phyloP scores from a whole-genome alignment of 169 alveolate genomes.

The Plasmodium berghei region DNA sequence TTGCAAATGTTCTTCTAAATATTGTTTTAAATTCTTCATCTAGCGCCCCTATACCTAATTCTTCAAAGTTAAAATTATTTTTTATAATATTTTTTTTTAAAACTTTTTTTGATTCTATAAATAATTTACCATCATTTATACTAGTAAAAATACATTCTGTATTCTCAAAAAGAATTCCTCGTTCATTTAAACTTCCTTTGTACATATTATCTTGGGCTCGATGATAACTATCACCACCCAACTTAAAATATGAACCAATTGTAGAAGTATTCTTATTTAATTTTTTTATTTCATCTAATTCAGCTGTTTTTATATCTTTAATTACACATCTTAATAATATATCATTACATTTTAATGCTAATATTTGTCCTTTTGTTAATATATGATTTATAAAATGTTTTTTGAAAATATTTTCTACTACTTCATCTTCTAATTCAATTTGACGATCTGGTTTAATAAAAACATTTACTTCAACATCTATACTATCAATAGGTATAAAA shows the following conservation, averaged over 20 bases:
- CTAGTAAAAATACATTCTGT: conserved; percentile 72
- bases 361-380: conserved; percentile 76
- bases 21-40: conserved; percentile 97
- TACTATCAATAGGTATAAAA: conserved; percentile 78
- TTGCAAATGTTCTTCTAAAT: conserved; percentile 99
- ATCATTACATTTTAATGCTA: conserved; percentile 78
- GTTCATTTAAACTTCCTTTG: not conserved
- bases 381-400: conserved; percentile 74
- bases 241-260: conserved; percentile 28
- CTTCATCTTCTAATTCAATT: conserved; percentile 73
- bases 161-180: conserved; percentile 63
- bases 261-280: conserved; percentile 9
- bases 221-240: conserved; percentile 6
- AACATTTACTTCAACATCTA: conserved; percentile 76
- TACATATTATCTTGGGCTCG: not conserved
- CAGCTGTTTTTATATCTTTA: conserved; percentile 69
- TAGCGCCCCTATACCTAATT: conserved; percentile 94
- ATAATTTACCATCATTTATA: conserved; percentile 77
- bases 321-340: conserved; percentile 72
- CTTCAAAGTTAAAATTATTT: conserved; percentile 92
- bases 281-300: conserved; percentile 56
- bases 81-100: conserved; percentile 83
- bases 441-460: conserved; percentile 78
- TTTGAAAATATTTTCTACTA: conserved; percentile 61
- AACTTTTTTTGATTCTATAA: conserved; percentile 76